phyloP scores from a whole-genome alignment of 1,139 yeast species.

The Trichomonascaceae sp. region DNA sequence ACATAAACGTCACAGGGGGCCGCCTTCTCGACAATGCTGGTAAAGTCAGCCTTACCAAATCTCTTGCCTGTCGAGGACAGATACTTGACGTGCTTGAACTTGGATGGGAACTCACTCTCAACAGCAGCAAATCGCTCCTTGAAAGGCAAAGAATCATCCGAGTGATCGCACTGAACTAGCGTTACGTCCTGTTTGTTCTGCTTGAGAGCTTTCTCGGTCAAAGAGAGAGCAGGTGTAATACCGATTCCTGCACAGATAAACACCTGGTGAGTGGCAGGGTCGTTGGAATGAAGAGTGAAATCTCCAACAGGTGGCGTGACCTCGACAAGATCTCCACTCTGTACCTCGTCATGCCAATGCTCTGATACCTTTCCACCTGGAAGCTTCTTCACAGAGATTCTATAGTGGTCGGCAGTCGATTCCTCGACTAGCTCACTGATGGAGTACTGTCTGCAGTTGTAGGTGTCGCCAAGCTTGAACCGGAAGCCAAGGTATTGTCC shows the following conservation, averaged over 20 bases:
- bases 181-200: constrained; percentile 7
- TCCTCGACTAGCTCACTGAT: constrained; percentile 25
- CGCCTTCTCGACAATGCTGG: constrained; percentile 26
- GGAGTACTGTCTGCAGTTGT: constrained; percentile 37
- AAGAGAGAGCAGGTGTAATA: constrained; percentile 48
- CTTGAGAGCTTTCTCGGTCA: constrained; percentile 29
- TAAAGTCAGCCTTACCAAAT: constrained; percentile 26
- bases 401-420: constrained; percentile 22
- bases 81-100: constrained; percentile 11
- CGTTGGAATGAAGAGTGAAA: constrained; percentile 28
- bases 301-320: constrained; percentile 53
- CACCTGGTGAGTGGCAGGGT: constrained; percentile 22
- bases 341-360: constrained; percentile 35
- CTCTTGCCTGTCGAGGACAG: constrained; percentile 10
- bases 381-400: constrained; percentile 41
- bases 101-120: constrained; percentile 7
- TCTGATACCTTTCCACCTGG: constrained; percentile 41
- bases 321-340: constrained; percentile 37
- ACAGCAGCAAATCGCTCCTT: constrained; percentile 9
- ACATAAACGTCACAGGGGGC: constrained; percentile 10
- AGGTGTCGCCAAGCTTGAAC: constrained; percentile 27
- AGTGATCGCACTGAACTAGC: constrained; percentile 15
- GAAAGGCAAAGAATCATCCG: constrained; percentile 12
- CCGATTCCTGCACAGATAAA: constrained; percentile 56
- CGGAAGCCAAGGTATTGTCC: constrained; percentile 56